phyloP scores from a whole-genome alignment of 306 rosid genomes.

The Trifolium pratense region DNA sequence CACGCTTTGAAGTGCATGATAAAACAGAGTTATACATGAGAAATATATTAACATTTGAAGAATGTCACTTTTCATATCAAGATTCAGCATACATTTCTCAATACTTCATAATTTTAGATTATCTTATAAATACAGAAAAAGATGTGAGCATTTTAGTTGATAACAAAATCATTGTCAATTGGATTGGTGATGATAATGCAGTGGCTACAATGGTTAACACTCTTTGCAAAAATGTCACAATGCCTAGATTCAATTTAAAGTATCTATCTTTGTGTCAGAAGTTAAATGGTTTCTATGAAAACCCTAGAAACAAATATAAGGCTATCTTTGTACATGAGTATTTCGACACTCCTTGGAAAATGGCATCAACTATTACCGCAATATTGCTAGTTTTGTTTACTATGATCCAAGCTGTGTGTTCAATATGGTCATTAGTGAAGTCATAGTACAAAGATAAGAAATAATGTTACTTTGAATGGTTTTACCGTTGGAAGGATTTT shows the following conservation, averaged over 20 bases:
- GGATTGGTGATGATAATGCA: constrained; percentile 35
- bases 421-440: not conserved
- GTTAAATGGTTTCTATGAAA: constrained; percentile 19
- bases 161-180: constrained; percentile 12
- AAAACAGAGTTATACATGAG: constrained; percentile 25
- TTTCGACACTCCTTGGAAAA: constrained; percentile 43
- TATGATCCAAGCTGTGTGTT: constrained; percentile 14
- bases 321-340: constrained; percentile 26
- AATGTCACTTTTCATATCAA: constrained; percentile 5
- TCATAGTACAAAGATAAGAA: too few species aligned
- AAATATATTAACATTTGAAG: constrained; percentile 44
- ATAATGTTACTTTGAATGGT: too few species aligned
- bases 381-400: constrained; percentile 36
- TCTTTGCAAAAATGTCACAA: not conserved
- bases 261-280: constrained; percentile 5
- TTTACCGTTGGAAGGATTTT: too few species aligned
- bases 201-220: not conserved
- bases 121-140: too few species aligned
- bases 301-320: not conserved
- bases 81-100: constrained; percentile 22
- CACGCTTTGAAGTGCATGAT: not conserved
- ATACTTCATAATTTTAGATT: constrained; percentile 26
- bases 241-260: not conserved
- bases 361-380: constrained; percentile 33
- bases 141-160: not conserved